Evolutionary conservation across 176 grass and related monocot genomes (phyloP).

Genomic region (Pontederia crassipes): DNA sequence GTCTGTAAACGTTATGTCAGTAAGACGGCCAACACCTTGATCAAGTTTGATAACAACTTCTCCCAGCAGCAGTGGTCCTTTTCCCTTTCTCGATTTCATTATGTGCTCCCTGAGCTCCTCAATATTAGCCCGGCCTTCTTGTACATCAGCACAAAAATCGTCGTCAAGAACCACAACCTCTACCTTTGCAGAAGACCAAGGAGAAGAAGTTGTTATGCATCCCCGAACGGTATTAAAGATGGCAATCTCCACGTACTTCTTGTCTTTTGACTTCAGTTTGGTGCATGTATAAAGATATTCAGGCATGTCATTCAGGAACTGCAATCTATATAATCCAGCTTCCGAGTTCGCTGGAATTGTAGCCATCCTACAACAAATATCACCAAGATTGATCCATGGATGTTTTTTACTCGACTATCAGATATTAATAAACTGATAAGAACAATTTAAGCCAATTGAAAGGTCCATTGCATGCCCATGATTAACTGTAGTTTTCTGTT

Average conservation of each 20-base stretch:
- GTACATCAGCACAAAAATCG: background rate
- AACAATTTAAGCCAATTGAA: too few species aligned
- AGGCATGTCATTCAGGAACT: constrained; percentile 8
- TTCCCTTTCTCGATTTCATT: background rate
- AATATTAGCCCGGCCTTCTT: background rate
- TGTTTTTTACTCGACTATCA: too few species aligned
- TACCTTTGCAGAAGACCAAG: constrained; percentile 1
- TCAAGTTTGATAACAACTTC: constrained; percentile 2
- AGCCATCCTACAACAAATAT: too few species aligned
- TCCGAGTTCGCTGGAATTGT: too few species aligned
- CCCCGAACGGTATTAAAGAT: background rate
- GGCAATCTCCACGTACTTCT: background rate
- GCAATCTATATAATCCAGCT: background rate
- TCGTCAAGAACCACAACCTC: constrained; percentile 2
- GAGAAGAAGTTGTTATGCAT: background rate
- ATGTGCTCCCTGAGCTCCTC: background rate
- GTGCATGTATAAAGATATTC: background rate
- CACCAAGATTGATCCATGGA: too few species aligned
- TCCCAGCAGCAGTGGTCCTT: constrained; percentile 12
- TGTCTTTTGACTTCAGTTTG: background rate
- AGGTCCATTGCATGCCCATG: too few species aligned
- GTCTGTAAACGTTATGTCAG: constrained; percentile 4
- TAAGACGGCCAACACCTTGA: constrained; percentile 10
- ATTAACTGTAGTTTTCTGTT: too few species aligned
- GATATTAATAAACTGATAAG: too few species aligned